Evolutionary conservation across 2,329 filamentous ascomycete genomes (phyloP), one percentile per base, ranked within the genome.

Genomic region (Cordyceps fumosorosea): DNA sequence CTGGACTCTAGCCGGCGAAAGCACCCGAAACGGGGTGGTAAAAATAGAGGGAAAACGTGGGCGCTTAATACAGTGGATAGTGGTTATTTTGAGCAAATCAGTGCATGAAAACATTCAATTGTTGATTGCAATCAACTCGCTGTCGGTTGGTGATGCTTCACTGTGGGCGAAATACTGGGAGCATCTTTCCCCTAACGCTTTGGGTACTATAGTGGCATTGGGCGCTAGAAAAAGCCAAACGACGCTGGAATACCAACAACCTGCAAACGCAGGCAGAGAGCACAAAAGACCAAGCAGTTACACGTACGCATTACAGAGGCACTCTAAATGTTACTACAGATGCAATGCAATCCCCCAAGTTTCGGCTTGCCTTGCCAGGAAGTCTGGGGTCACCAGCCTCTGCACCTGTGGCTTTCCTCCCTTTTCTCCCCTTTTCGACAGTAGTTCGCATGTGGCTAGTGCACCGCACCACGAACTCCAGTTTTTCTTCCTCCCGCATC

Each of bases 361-460:
- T 44, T 44, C 40, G 40, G 40, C 40, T 44, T 44, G 16, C 40
- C 40, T n/a, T 42, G 3, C 16, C 6, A 22, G 44, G 44, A 48
- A 26, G 20, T 26, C 45, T 48, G 42, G 22, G n/a, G 54, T 8
- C 34, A n/a, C 32, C 45, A 42, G 37, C 37, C 20, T 60, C 26
- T 60, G 7, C 51, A 53, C 29, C n/a, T 37, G 50, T 60, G 58
- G 50, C 51, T 54, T 47, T 7, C 32, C 32, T 29, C 29, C 20
- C 32, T 11, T 37, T 24, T 18, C 48, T 37, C 16, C 24, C 24
- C 50, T 55, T 60, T 37, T 51, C 57, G 20, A 60, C 58, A 54
- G 50, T n/a, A 32, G 58, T 60, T 60, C 58, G 58, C 58, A 60
- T 60, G 58, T 54, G 40, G 40, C 50, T 54, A 55, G 51, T 40